These are phyloP conservation scores for Amanita rubescens DNA, from an alignment of 768 basidiomycete genomes.

Conservation along the genomic window DNA sequence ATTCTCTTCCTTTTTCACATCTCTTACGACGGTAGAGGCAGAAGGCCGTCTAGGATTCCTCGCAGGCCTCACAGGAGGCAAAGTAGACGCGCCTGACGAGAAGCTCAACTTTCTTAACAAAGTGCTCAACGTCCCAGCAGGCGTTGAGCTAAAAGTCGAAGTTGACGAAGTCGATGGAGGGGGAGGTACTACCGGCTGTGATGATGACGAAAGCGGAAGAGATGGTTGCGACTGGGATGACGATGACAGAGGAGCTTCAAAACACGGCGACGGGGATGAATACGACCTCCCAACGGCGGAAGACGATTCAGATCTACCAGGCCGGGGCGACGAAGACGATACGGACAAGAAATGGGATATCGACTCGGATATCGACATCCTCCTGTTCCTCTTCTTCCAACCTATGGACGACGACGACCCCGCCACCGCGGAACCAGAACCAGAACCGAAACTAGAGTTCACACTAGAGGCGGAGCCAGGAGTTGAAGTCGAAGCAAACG, in stretches of 20 bases:
- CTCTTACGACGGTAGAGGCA: neutral
- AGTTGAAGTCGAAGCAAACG: neutral
- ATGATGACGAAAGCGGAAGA: neutral
- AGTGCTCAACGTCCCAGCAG: neutral
- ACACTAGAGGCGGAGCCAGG: neutral
- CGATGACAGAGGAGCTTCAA: neutral
- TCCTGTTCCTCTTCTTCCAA: too few species aligned
- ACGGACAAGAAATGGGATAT: neutral
- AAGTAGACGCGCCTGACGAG: neutral
- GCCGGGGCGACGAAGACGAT: too few species aligned
- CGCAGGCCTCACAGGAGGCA: neutral
- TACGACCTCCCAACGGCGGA: neutral
- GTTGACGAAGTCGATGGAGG: neutral
- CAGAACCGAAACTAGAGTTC: neutral
- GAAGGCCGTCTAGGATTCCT: neutral
- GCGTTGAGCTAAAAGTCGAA: too few species aligned
- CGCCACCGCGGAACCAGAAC: too few species aligned
- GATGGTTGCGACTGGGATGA: neutral
- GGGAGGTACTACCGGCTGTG: neutral
- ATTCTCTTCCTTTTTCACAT: neutral
- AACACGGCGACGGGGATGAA: neutral
- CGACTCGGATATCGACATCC: neutral
- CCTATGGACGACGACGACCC: too few species aligned
- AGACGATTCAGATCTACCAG: too few species aligned
- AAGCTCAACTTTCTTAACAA: conserved; percentile 2